phyloP scores from a whole-genome alignment of 2,329 filamentous ascomycete species.

The Diaporthe nobilis region DNA sequence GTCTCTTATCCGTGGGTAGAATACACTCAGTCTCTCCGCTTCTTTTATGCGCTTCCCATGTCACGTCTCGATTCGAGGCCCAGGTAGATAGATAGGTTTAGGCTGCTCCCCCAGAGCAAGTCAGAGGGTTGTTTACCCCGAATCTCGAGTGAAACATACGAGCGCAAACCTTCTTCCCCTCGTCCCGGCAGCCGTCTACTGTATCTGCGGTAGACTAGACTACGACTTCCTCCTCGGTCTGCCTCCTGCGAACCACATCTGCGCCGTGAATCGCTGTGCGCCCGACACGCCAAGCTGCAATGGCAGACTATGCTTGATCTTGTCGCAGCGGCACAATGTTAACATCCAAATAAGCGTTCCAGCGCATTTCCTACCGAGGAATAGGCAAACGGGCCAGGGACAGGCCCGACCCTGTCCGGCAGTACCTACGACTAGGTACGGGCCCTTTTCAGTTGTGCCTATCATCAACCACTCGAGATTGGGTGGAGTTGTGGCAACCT shows the following conservation, averaged over 20 bases:
- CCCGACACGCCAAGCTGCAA: slow-evolving; percentile 26
- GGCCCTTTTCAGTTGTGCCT: slow-evolving; percentile 29
- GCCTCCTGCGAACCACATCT: slow-evolving; percentile 9
- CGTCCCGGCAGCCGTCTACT: slow-evolving; percentile 22
- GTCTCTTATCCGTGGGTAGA: neutral
- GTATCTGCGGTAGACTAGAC: neutral
- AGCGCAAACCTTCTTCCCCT: slow-evolving; percentile 37
- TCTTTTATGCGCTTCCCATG: slow-evolving; percentile 17
- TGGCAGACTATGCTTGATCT: slow-evolving; percentile 1
- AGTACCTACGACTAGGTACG: neutral
- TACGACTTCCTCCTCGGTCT: slow-evolving; percentile 23
- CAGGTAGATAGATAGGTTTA: neutral
- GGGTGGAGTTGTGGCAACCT: slow-evolving; percentile 42
- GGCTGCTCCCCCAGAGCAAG: slow-evolving; percentile 10
- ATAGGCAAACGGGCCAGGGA: slow-evolving; percentile 22
- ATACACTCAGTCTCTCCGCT: slow-evolving; percentile 6
- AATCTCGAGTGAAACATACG: slow-evolving; percentile 38
- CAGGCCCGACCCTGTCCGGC: slow-evolving; percentile 21
- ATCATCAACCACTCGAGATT: slow-evolving; percentile 38
- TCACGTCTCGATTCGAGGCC: neutral
- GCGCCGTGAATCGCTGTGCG: slow-evolving; percentile 33
- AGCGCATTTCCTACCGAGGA: slow-evolving; percentile 6
- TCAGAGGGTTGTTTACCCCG: slow-evolving; percentile 31
- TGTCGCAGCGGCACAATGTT: slow-evolving; percentile 33
- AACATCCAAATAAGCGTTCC: slow-evolving; percentile 14